Conservation (phyloP, 202 grass and related monocot species). For the Panicum hallii region DNA sequence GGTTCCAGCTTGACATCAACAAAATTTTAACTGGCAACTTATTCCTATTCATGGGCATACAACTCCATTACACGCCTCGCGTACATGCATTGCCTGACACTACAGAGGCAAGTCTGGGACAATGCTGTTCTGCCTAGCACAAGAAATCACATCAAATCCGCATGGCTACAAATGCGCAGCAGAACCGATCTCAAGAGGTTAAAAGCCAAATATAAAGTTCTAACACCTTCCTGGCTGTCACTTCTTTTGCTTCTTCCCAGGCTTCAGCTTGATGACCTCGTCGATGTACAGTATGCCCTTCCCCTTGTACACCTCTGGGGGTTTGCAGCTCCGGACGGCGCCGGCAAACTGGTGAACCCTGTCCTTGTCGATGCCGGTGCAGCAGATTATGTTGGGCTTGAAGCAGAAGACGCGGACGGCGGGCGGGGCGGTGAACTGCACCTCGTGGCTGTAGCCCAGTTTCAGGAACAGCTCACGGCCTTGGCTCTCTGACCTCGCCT, state of each 20-base stretch:
- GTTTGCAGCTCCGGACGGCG: conserved; percentile 69
- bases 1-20: too few relatives aligned
- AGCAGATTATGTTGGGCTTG: conserved; percentile 83
- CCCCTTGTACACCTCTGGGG: conserved; percentile 90
- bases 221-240: conserved; percentile 7
- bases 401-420: conserved; percentile 86
- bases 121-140: not conserved
- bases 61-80: not conserved
- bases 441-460: conserved; percentile 83
- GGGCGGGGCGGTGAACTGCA: conserved; percentile 73
- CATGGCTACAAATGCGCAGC: not conserved
- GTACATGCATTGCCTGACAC: conserved; percentile 8
- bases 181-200: not conserved
- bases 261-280: conserved; percentile 74
- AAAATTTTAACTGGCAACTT: not conserved
- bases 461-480: conserved; percentile 84
- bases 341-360: conserved; percentile 81
- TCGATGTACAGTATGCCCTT: conserved; percentile 80
- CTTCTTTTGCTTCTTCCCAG: conserved; percentile 70
- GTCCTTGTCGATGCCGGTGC: conserved; percentile 74
- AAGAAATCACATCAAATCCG: not conserved
- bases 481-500: conserved; percentile 71
- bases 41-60: conserved; percentile 1
- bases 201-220: conserved; percentile 2
- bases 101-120: not conserved